A percentile compares a stretch with the other conserved stretches of the same genome.
Evolutionary conservation across 805 yeast species (phyloP).

Genomic region (Suhomyces tanzawaensis): DNA sequence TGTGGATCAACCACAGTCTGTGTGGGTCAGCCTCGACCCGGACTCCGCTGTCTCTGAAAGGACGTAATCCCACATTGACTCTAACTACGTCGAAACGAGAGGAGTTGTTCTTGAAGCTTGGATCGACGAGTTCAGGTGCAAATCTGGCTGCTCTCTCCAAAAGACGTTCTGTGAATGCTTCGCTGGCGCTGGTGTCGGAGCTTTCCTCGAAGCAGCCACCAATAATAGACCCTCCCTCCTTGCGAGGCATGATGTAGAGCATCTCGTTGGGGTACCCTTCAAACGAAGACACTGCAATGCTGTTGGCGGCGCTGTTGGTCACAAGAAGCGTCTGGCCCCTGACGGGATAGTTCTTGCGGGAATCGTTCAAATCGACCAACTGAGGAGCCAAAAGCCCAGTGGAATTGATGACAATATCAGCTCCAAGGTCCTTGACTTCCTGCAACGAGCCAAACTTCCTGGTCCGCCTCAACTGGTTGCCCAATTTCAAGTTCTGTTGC

Average conservation of each 20-base stretch:
- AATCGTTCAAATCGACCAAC: conserved; percentile 47
- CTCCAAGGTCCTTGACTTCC: conserved; percentile 40
- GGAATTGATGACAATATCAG: conserved; percentile 56
- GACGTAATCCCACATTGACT: conserved; percentile 39
- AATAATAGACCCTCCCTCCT: conserved; percentile 68
- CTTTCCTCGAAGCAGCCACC: conserved; percentile 48
- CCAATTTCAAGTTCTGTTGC: conserved; percentile 42
- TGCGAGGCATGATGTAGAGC: conserved; percentile 64
- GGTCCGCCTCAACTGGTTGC: conserved; percentile 48
- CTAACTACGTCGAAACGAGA: conserved; percentile 27
- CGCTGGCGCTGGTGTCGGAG: conserved; percentile 27
- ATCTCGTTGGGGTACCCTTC: conserved; percentile 40
- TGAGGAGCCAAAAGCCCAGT: conserved; percentile 45
- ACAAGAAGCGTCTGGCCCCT: conserved; percentile 59
- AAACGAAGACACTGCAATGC: conserved; percentile 34
- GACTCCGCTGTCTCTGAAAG: conserved; percentile 35
- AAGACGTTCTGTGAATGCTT: conserved; percentile 47
- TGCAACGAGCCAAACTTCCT: conserved; percentile 38
- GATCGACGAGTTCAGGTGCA: conserved; percentile 39
- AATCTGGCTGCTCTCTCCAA: conserved; percentile 42
- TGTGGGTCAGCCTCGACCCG: conserved; percentile 31
- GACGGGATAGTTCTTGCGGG: conserved; percentile 44
- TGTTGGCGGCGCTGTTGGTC: conserved; percentile 36
- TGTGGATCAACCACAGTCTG: conserved; percentile 49
- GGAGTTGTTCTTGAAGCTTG: conserved; percentile 24